phyloP scores from a whole-genome alignment of 441 rosid species.

The Biscutella laevigata region DNA sequence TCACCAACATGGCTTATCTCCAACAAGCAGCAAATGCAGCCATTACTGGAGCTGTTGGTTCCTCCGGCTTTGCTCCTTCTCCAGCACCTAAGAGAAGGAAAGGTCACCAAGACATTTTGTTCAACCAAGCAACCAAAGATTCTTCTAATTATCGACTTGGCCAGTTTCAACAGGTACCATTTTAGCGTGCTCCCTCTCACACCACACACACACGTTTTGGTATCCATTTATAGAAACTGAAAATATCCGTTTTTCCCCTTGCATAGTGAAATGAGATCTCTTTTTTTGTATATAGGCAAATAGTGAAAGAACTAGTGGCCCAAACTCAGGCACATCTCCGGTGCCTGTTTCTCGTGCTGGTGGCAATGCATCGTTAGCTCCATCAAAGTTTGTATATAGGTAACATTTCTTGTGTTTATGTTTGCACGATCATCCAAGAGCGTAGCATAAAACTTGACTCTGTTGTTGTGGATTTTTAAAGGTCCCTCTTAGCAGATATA shows the following conservation, averaged over 20 bases:
- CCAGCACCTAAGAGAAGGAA: constrained; percentile 83
- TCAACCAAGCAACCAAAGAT: constrained; percentile 57
- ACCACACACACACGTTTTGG: not conserved
- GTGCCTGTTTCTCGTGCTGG: constrained; percentile 49
- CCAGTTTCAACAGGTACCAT: constrained; percentile 62
- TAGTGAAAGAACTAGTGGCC: constrained; percentile 44
- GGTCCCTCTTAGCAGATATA: constrained; percentile 93
- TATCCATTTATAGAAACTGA: not conserved
- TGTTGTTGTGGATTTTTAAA: constrained; percentile 26
- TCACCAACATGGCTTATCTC: constrained; percentile 71
- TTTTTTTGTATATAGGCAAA: constrained; percentile 32
- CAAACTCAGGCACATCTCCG: constrained; percentile 43
- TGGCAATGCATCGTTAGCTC: constrained; percentile 31
- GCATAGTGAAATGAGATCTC: not conserved
- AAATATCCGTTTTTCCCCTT: not conserved
- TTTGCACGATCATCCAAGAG: constrained; percentile 15
- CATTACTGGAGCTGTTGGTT: constrained; percentile 93
- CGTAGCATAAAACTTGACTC: constrained; percentile 31
- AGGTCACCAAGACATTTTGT: constrained; percentile 66
- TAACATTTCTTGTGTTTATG: constrained; percentile 24
- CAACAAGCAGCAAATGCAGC: constrained; percentile 99
- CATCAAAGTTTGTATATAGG: constrained; percentile 85
- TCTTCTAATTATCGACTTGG: constrained; percentile 47
- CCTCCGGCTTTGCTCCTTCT: constrained; percentile 82
- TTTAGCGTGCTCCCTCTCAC: too few relatives aligned